Percentiles rank a stretch among this genome's conserved stretches.
Evolutionary conservation across 768 basidiomycete species (phyloP).

Genomic region (Suillus placidus): DNA sequence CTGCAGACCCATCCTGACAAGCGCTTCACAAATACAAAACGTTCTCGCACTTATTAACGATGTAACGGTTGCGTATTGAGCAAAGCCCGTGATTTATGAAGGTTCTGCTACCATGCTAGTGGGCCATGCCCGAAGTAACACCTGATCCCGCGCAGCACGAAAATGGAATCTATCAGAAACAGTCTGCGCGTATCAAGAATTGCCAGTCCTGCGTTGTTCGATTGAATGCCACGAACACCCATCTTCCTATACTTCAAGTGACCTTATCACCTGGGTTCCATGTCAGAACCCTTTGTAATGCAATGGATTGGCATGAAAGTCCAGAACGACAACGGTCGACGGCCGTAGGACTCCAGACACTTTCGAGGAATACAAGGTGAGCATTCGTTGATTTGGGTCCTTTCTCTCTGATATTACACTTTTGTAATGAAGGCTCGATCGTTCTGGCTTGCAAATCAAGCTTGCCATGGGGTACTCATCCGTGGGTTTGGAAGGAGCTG

Average conservation of each 20-base stretch:
- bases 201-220: slow-evolving; percentile 26
- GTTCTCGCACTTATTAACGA: slow-evolving; percentile 41
- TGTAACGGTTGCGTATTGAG: slow-evolving; percentile 16
- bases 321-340: too few relatives aligned
- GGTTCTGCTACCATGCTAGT: slow-evolving; percentile 27
- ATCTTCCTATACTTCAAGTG: slow-evolving; percentile 16
- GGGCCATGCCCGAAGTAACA: slow-evolving; percentile 38
- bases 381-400: too few relatives aligned
- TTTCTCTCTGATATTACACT: too few relatives aligned
- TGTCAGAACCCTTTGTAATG: too few relatives aligned
- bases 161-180: slow-evolving; percentile 38
- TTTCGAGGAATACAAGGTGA: too few relatives aligned
- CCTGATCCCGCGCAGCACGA: slow-evolving; percentile 74
- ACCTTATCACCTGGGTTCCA: slow-evolving; percentile 48
- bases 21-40: slow-evolving; percentile 21
- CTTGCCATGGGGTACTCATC: too few relatives aligned
- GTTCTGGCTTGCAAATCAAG: too few relatives aligned
- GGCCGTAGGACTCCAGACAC: too few relatives aligned
- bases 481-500: too few relatives aligned
- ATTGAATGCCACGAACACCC: slow-evolving; percentile 23
- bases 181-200: slow-evolving; percentile 1
- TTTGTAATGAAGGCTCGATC: neutral
- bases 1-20: slow-evolving; percentile 14
- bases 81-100: neutral
- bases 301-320: too few relatives aligned